A percentile compares a stretch with the other conserved stretches of the same genome.
Conservation (phyloP, 768 basidiomycete genomes). For the Podaxis pistillaris region DNA sequence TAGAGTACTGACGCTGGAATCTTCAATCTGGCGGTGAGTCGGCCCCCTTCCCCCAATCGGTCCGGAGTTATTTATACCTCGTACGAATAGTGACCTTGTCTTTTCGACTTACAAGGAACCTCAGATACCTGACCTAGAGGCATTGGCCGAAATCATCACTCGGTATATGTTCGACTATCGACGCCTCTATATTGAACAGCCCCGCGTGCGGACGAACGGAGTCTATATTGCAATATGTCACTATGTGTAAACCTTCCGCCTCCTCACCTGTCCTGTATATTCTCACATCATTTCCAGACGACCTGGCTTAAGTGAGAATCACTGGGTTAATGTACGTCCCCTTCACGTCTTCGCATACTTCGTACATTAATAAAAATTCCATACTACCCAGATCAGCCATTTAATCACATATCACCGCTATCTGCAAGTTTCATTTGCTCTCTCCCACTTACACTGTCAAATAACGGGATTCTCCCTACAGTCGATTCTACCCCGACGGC, state of each 20-base stretch:
- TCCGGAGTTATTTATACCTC: not conserved
- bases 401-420: slow-evolving; percentile 93
- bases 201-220: slow-evolving; percentile 81
- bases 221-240: slow-evolving; percentile 92
- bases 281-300: slow-evolving; percentile 43
- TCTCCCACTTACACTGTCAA: not conserved
- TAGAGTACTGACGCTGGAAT: slow-evolving; percentile 67
- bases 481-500: slow-evolving; percentile 87
- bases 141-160: slow-evolving; percentile 47
- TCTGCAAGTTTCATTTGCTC: slow-evolving; percentile 48
- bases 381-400: slow-evolving; percentile 60
- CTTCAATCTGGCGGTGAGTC: slow-evolving; percentile 72
- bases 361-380: slow-evolving; percentile 9
- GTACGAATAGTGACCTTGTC: slow-evolving; percentile 57
- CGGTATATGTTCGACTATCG: slow-evolving; percentile 67
- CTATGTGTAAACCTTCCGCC: slow-evolving; percentile 58
- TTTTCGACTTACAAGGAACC: slow-evolving; percentile 68
- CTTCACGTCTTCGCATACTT: slow-evolving; percentile 6
- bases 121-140: slow-evolving; percentile 57
- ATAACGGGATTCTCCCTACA: slow-evolving; percentile 24
- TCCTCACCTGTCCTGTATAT: slow-evolving; percentile 4
- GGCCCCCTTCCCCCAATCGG: not conserved
- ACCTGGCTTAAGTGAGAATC: slow-evolving; percentile 75
- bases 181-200: slow-evolving; percentile 78
- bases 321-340: slow-evolving; percentile 77